Conservation (phyloP, 2,329 filamentous ascomycete species). For the Dothideomycetes sp. region DNA sequence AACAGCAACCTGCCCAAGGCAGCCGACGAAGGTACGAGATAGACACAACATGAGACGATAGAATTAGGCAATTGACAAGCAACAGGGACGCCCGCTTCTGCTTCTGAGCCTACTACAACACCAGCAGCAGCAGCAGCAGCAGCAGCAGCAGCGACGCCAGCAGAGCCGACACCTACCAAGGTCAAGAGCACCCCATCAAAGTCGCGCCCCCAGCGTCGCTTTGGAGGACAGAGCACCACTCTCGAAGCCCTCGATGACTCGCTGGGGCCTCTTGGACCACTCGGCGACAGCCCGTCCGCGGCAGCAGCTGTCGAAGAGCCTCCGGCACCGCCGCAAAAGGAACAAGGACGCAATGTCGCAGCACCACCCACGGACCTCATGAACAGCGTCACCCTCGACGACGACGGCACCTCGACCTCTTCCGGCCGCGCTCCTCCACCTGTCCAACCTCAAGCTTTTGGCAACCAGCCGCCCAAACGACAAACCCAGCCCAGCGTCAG, state of each 20-base stretch:
- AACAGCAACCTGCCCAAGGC: conserved; percentile 32
- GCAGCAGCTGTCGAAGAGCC: conserved; percentile 46
- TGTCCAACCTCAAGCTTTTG: conserved; percentile 40
- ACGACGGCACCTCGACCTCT: conserved; percentile 39
- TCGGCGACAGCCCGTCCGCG: conserved; percentile 41
- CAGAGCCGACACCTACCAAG: conserved; percentile 24
- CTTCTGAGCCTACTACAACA: conserved; percentile 1
- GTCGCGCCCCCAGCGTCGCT: conserved; percentile 46
- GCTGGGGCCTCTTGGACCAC: conserved; percentile 65
- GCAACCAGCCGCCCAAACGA: conserved; percentile 38
- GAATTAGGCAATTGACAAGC: not conserved
- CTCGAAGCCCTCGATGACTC: conserved; percentile 70
- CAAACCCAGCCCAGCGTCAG: conserved; percentile 69
- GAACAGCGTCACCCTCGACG: conserved; percentile 63
- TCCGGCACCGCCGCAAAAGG: conserved; percentile 54
- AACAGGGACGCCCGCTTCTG: not conserved
- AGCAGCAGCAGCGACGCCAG: conserved; percentile 17
- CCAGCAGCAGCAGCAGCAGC: conserved; percentile 14
- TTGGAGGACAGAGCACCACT: conserved; percentile 66
- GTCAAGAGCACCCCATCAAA: conserved; percentile 16
- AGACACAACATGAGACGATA: not conserved
- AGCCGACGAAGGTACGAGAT: conserved; percentile 18
- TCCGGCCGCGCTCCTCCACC: conserved; percentile 54
- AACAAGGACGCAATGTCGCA: conserved; percentile 38
- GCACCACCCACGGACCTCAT: conserved; percentile 47